Conservation (phyloP, 2,329 filamentous ascomycete genomes). For the Colletotrichum eremochloae region DNA sequence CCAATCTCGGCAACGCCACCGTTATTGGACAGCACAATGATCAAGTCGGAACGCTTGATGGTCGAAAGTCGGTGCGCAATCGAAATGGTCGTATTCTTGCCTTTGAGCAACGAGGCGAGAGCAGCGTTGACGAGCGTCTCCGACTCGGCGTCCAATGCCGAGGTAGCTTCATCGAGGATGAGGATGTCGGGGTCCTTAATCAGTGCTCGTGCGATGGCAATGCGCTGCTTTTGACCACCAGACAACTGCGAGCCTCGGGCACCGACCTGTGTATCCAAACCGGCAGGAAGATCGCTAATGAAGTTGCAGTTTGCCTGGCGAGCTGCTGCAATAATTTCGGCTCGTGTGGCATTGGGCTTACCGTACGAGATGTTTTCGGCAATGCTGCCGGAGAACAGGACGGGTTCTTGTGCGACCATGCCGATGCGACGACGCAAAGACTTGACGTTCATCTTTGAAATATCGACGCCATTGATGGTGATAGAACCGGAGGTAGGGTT, state of each 20-base stretch:
- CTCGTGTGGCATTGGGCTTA: slow-evolving; percentile 79
- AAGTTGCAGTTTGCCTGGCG: slow-evolving; percentile 96
- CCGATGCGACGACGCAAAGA: slow-evolving; percentile 92
- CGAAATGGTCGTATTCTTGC: slow-evolving; percentile 95
- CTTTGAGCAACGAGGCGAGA: slow-evolving; percentile 81
- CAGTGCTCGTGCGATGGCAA: slow-evolving; percentile 94
- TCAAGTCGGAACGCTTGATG: slow-evolving; percentile 94
- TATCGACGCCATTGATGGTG: slow-evolving; percentile 85
- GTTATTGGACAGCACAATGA: slow-evolving; percentile 90
- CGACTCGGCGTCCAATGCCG: slow-evolving; percentile 94
- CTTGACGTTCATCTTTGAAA: slow-evolving; percentile 91
- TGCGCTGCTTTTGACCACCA: slow-evolving; percentile 96
- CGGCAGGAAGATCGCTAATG: slow-evolving; percentile 95
- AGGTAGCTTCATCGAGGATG: slow-evolving; percentile 96
- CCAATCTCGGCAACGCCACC: slow-evolving; percentile 93
- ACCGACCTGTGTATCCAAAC: slow-evolving; percentile 93
- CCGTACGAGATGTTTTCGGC: slow-evolving; percentile 95
- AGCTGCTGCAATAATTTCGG: slow-evolving; percentile 88
- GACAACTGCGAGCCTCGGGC: slow-evolving; percentile 93
- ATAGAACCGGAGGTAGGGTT: slow-evolving; percentile 83
- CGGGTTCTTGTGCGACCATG: slow-evolving; percentile 95
- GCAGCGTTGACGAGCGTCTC: slow-evolving; percentile 97
- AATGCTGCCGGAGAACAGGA: slow-evolving; percentile 88
- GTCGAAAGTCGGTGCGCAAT: slow-evolving; percentile 97
- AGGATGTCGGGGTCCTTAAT: slow-evolving; percentile 97